These are phyloP conservation scores for Botryotinia narcissicola DNA, from an alignment of 2,329 filamentous ascomycete species.

Conservation along the genomic window DNA sequence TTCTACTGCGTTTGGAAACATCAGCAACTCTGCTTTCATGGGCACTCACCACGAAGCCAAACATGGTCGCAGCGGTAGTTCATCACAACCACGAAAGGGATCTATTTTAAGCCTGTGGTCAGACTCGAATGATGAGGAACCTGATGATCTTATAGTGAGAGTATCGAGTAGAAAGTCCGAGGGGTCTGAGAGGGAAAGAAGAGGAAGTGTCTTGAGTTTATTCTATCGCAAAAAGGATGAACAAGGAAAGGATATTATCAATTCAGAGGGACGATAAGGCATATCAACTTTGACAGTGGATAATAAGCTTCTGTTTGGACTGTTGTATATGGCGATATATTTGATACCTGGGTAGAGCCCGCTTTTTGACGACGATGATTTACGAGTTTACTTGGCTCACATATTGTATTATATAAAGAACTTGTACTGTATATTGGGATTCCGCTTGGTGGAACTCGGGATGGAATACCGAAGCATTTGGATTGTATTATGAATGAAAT, in stretches of 20 bases:
- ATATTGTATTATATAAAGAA: background rate
- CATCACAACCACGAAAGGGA: background rate
- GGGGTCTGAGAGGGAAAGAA: background rate
- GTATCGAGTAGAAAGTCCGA: conserved; percentile 12
- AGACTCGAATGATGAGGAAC: conserved; percentile 10
- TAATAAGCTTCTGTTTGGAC: background rate
- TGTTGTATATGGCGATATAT: background rate
- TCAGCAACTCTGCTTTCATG: conserved; percentile 17
- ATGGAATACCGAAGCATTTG: background rate
- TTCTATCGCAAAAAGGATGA: conserved; percentile 12
- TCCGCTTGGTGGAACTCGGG: background rate
- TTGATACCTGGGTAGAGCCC: conserved; percentile 6
- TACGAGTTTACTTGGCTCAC: background rate
- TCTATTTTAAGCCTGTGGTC: conserved; percentile 17
- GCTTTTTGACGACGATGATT: background rate
- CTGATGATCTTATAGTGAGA: background rate
- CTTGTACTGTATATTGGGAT: background rate
- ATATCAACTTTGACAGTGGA: background rate
- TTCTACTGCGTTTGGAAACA: conserved; percentile 11
- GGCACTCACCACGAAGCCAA: conserved; percentile 10
- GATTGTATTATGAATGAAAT: background rate
- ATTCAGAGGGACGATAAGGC: conserved; percentile 7
- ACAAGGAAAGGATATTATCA: conserved; percentile 12
- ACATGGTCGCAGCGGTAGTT: background rate
- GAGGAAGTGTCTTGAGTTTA: conserved; percentile 15